Conservation (phyloP, 176 grass and related monocot genomes). For the Musa itinerans region DNA sequence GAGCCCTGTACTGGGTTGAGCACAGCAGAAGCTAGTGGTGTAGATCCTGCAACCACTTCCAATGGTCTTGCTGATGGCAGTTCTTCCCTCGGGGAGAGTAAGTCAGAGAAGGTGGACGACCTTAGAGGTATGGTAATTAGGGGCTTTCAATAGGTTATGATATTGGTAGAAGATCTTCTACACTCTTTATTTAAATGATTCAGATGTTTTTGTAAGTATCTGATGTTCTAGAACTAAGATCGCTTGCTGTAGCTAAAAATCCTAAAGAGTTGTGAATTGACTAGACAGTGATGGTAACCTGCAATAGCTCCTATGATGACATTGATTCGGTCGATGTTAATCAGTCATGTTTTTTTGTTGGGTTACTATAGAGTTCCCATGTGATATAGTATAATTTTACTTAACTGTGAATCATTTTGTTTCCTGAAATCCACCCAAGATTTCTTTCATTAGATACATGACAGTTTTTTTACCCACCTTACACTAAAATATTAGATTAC, state of each 20-base stretch:
- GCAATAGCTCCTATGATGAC: not conserved
- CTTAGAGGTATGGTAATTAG: constrained; percentile 42
- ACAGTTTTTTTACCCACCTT: not conserved
- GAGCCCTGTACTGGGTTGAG: constrained; percentile 58
- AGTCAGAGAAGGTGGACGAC: constrained; percentile 70
- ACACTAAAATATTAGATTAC: not conserved
- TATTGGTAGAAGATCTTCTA: not conserved
- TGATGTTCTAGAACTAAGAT: not conserved
- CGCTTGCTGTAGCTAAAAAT: not conserved
- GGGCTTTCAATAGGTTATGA: not conserved
- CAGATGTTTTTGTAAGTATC: not conserved
- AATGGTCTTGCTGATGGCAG: constrained; percentile 51
- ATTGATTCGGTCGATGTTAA: not conserved
- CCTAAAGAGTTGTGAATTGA: not conserved
- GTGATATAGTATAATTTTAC: not conserved
- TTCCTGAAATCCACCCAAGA: not conserved
- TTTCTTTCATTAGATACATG: not conserved
- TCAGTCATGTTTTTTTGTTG: not conserved
- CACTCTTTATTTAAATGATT: not conserved
- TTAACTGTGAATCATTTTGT: not conserved
- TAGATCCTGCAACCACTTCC: constrained; percentile 24
- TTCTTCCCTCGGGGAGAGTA: constrained; percentile 59
- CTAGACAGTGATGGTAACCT: not conserved
- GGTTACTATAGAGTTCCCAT: not conserved
- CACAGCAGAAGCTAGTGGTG: constrained; percentile 32